A percentile compares a stretch with the other conserved stretches of the same genome.
These are phyloP conservation scores for Hymenoscyphus linearis DNA, from an alignment of 2,329 filamentous ascomycete genomes.

Conservation along the genomic window DNA sequence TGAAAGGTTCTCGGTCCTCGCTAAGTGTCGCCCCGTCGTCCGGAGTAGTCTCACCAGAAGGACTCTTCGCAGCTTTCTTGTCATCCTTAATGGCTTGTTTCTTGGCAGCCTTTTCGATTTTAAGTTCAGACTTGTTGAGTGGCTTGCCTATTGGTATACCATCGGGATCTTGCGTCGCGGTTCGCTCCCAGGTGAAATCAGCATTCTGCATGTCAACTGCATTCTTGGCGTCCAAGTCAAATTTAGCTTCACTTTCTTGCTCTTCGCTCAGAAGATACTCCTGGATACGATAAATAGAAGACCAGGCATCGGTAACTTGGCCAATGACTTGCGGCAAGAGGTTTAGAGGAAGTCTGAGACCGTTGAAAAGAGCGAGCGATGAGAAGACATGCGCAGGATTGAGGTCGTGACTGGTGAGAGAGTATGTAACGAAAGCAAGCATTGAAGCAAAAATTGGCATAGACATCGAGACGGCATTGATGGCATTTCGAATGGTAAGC, in stretches of 20 bases:
- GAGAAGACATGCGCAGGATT: slow-evolving; percentile 81
- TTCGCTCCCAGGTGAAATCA: slow-evolving; percentile 82
- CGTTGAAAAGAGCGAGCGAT: slow-evolving; percentile 89
- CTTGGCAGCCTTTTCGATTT: slow-evolving; percentile 28
- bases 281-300: slow-evolving; percentile 78
- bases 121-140: slow-evolving; percentile 39
- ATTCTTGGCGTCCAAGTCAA: slow-evolving; percentile 52
- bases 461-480: slow-evolving; percentile 58
- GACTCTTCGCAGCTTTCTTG: slow-evolving; percentile 25
- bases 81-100: slow-evolving; percentile 39
- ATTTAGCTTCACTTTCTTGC: slow-evolving; percentile 61
- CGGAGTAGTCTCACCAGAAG: slow-evolving; percentile 41
- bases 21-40: slow-evolving; percentile 51
- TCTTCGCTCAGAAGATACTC: slow-evolving; percentile 87
- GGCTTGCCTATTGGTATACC: slow-evolving; percentile 50
- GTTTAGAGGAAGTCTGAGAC: slow-evolving; percentile 83
- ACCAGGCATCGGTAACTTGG: slow-evolving; percentile 84
- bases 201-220: slow-evolving; percentile 69
- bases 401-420: slow-evolving; percentile 60
- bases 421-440: slow-evolving; percentile 85
- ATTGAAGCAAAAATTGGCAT: slow-evolving; percentile 87
- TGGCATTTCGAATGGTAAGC: slow-evolving; percentile 63
- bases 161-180: slow-evolving; percentile 49
- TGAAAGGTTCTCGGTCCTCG: slow-evolving; percentile 60
- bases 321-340: slow-evolving; percentile 82